Conservation (phyloP, 73 alveolate genomes). For the Breviolum minutum region DNA sequence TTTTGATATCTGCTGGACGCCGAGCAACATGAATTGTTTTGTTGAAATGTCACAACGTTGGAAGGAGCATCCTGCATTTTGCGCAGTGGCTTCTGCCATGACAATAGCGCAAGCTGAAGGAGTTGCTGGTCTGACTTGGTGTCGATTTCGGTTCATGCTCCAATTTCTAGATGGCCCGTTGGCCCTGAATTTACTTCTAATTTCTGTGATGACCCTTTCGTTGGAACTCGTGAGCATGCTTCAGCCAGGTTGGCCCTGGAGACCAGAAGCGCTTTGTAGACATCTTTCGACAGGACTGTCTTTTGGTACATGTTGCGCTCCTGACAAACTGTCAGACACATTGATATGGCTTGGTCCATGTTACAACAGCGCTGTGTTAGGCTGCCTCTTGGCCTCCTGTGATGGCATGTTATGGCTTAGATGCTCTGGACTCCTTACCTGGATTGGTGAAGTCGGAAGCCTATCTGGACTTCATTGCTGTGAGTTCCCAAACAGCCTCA, state of each 20-base stretch:
- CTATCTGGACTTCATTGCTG: not conserved
- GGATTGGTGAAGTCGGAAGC: not conserved
- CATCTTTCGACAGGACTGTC: slow-evolving; percentile 44
- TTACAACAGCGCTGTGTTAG: not conserved
- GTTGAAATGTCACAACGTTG: not conserved
- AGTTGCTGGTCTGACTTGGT: not conserved
- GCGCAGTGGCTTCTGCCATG: slow-evolving; percentile 89
- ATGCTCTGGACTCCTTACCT: slow-evolving; percentile 53
- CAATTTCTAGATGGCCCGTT: not conserved
- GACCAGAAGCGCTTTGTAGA: slow-evolving; percentile 67
- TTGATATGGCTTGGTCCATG: too few species aligned
- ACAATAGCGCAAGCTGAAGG: slow-evolving; percentile 40
- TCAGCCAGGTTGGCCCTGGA: slow-evolving; percentile 52
- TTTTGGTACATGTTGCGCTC: not conserved
- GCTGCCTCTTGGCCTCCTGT: slow-evolving; percentile 29
- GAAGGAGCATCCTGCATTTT: slow-evolving; percentile 76
- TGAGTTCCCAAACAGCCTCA: too few species aligned
- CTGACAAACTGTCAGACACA: too few species aligned
- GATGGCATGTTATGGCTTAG: slow-evolving; percentile 71
- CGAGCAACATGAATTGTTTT: not conserved
- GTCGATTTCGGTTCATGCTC: not conserved
- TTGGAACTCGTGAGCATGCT: not conserved
- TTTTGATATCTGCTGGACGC: not conserved
- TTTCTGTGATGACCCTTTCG: too few species aligned
- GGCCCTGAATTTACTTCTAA: not conserved